phyloP scores from a whole-genome alignment of 352 stramenopile genomes.

The Thalassiosira hispida region DNA sequence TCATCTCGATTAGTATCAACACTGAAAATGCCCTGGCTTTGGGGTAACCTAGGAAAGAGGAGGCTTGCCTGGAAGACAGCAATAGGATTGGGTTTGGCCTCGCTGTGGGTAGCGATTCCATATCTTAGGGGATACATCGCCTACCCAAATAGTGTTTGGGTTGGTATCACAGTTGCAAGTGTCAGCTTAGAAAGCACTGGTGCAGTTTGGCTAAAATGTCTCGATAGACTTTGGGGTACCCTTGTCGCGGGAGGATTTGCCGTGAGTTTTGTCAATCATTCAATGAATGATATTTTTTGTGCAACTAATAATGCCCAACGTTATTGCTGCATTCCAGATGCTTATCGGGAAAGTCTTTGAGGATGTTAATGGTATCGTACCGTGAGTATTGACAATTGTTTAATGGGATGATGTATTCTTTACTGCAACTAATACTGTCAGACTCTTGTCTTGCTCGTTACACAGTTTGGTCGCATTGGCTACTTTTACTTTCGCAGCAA shows the following conservation, averaged over 20 bases:
- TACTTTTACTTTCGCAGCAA: conserved; percentile 58
- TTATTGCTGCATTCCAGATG: no score
- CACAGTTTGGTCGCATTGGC: conserved; percentile 46
- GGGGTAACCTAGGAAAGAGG: conserved; percentile 3
- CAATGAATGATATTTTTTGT: background rate
- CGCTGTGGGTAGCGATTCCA: conserved; percentile 57
- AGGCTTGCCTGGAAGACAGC: conserved; percentile 53
- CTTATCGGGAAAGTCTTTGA: no score
- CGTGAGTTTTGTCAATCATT: conserved; percentile 6
- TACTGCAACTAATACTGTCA: no score
- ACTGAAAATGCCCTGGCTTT: conserved; percentile 8
- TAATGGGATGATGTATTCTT: no score
- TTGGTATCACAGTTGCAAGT: conserved; percentile 61
- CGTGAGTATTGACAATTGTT: no score
- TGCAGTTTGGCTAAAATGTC: conserved; percentile 50
- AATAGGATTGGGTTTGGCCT: conserved; percentile 52
- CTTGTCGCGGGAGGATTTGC: conserved; percentile 48
- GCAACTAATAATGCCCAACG: no score
- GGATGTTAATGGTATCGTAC: background rate
- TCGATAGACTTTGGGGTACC: conserved; percentile 62
- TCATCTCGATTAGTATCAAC: conserved; percentile 39
- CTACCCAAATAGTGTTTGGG: conserved; percentile 58
- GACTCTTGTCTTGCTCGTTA: no score
- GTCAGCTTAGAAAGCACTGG: conserved; percentile 57
- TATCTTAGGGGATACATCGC: conserved; percentile 49